Percentiles rank a stretch among this genome's conserved stretches.
Conservation (phyloP, 2,329 filamentous ascomycete genomes). For the Grosmannia penicillata region DNA sequence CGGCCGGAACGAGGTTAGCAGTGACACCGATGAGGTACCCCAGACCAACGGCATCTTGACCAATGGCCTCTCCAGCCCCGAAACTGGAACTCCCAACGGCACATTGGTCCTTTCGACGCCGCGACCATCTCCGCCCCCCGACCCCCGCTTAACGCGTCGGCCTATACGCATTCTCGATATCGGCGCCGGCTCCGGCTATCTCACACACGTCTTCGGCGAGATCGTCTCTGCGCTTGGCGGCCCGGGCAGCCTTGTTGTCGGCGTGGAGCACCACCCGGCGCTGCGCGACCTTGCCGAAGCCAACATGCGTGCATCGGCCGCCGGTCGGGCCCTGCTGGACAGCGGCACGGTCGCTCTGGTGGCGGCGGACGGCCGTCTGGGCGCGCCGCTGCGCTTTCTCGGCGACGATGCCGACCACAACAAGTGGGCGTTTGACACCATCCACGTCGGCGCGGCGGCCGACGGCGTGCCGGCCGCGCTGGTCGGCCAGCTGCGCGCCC, state of each 20-base stretch:
- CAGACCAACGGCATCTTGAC: too few species aligned
- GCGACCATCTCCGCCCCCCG: too few species aligned
- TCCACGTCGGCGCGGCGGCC: slow-evolving; percentile 87
- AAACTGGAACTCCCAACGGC: too few species aligned
- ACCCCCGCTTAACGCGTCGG: too few species aligned
- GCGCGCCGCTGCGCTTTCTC: too few species aligned
- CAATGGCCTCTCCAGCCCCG: too few species aligned
- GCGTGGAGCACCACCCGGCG: slow-evolving; percentile 57
- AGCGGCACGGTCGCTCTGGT: slow-evolving; percentile 56
- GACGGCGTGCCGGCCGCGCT: slow-evolving; percentile 55
- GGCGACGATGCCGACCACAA: slow-evolving; percentile 30
- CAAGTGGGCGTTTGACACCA: slow-evolving; percentile 64
- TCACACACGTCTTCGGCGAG: slow-evolving; percentile 79
- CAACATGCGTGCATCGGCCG: slow-evolving; percentile 51
- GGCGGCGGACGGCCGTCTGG: slow-evolving; percentile 57
- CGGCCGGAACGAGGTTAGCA: too few species aligned
- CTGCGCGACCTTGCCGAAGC: slow-evolving; percentile 45
- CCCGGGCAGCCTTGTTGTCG: slow-evolving; percentile 38
- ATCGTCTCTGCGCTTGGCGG: too few species aligned
- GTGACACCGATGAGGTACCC: too few species aligned
- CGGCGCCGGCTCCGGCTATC: slow-evolving; percentile 64
- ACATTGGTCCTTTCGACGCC: too few species aligned
- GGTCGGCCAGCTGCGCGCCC: slow-evolving; percentile 61
- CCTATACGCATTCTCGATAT: slow-evolving; percentile 52
- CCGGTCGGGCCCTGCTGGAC: slow-evolving; percentile 45